Evolutionary conservation across 768 basidiomycete genomes (phyloP), one percentile per base, ranked within the genome.

Genomic region (Termitomyces sp.): DNA sequence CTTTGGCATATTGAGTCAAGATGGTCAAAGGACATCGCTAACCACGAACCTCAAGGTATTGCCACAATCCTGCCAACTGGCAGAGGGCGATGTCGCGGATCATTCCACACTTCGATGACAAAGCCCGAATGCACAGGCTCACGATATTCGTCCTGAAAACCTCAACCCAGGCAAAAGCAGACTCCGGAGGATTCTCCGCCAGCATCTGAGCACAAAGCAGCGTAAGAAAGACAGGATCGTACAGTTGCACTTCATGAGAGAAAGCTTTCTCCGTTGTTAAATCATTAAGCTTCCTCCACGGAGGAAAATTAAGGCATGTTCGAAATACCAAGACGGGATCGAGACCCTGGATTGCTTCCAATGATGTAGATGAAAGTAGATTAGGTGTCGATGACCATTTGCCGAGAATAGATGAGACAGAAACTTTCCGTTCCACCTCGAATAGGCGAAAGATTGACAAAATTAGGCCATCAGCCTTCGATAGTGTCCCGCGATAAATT

Each of bases 161-260:
- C 64, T 91, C 86, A 14, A 95, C 87, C 94, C 94, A 96, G n/a
- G 78, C 82, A 57, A 88, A 71, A 0, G 84, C 79, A 0, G 83
- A 82, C 1, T 77, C 68, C 0, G 84, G 86, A 16, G 70, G 76
- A 51, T 75, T 77, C 34, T 88, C 83, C 2, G 72, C 71, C n/a
- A 94, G 72, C 67, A 84, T 80, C 50, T 85, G 79, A 4, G 80
- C 78, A 37, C 86, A 81, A n/a, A 94, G 72, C 2, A 84, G 72
- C 34, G 89, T 69, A 14, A 92, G 64, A 68, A 95, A 91, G 0
- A 86, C 66, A 8, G 94, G 93, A 65, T 98, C 94, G 63, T 94
- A 97, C 34, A 86, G 66, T 11, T 70, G 72, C 11, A 65, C 66
- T 17, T 80, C 77, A 25, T 71, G 67, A 52, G 64, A 14, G 39